phyloP scores from a whole-genome alignment of 2,329 filamentous ascomycete species.

The Xylariaceae sp. region DNA sequence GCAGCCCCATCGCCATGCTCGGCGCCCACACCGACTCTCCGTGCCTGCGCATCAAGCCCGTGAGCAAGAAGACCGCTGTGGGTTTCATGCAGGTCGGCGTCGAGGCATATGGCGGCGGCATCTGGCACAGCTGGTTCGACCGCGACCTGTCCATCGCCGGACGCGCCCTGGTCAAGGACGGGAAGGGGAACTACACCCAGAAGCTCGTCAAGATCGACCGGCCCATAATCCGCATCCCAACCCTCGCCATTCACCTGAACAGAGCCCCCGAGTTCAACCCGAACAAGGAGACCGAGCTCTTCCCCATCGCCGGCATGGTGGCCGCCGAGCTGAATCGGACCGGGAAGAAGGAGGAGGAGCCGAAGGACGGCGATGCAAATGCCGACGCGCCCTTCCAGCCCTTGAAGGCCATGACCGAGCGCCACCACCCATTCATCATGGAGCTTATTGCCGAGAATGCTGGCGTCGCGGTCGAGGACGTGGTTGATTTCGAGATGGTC shows the following conservation, averaged over 20 bases:
- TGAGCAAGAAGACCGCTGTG: constrained; percentile 78
- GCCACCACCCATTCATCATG: constrained; percentile 83
- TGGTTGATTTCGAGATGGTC: constrained; percentile 93
- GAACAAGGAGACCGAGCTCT: constrained; percentile 95
- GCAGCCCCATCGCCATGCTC: constrained; percentile 86
- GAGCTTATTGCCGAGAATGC: constrained; percentile 77
- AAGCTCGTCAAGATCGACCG: constrained; percentile 85
- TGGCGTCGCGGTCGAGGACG: constrained; percentile 58
- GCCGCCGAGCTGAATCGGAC: constrained; percentile 81
- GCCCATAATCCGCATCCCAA: constrained; percentile 86
- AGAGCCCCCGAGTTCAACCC: constrained; percentile 80
- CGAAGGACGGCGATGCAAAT: constrained; percentile 24
- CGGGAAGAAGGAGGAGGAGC: constrained; percentile 38
- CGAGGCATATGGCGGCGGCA: constrained; percentile 91
- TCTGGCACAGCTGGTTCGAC: constrained; percentile 99
- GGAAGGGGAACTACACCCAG: constrained; percentile 67
- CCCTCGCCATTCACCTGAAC: constrained; percentile 88
- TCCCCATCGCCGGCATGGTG: constrained; percentile 84
- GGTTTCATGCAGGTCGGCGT: constrained; percentile 93
- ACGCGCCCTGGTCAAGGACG: constrained; percentile 70
- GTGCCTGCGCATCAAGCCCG: constrained; percentile 84
- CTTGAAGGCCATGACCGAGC: constrained; percentile 66
- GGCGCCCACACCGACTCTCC: constrained; percentile 96
- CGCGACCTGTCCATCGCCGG: constrained; percentile 87
- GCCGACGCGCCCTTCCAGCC: constrained; percentile 58